Evolutionary conservation across 352 stramenopile genomes (phyloP).

Genomic region (Phytophthora cactorum): DNA sequence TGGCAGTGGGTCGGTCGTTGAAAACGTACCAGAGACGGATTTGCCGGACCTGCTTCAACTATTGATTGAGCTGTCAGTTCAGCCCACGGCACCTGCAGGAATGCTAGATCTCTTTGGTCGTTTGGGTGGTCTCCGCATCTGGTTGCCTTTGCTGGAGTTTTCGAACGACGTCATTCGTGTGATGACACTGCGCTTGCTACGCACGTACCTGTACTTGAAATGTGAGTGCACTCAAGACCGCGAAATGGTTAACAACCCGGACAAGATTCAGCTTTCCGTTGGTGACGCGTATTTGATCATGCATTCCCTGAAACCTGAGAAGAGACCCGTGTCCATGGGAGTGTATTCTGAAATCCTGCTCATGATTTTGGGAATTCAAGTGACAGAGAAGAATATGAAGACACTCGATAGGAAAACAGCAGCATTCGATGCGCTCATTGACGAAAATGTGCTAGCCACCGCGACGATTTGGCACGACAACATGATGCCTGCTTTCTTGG

Average conservation of each 20-base stretch:
- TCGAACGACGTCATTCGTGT: slow-evolving; percentile 74
- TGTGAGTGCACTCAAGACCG: slow-evolving; percentile 69
- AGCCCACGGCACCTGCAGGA: slow-evolving; percentile 69
- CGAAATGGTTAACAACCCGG: slow-evolving; percentile 65
- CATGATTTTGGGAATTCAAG: slow-evolving; percentile 75
- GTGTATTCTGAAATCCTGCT: slow-evolving; percentile 85
- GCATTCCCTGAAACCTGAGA: slow-evolving; percentile 72
- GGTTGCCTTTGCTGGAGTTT: slow-evolving; percentile 82
- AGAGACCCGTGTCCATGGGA: slow-evolving; percentile 73
- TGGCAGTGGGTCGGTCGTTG: slow-evolving; percentile 61
- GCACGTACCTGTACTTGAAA: slow-evolving; percentile 83
- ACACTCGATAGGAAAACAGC: slow-evolving; percentile 53
- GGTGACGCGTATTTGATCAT: slow-evolving; percentile 85
- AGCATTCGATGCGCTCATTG: slow-evolving; percentile 56
- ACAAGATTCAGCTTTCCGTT: slow-evolving; percentile 83
- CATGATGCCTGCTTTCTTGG: slow-evolving; percentile 73
- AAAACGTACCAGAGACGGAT: slow-evolving; percentile 78
- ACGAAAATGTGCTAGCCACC: slow-evolving; percentile 54
- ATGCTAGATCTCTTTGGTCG: slow-evolving; percentile 80
- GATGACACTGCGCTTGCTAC: slow-evolving; percentile 81
- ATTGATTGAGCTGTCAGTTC: slow-evolving; percentile 79
- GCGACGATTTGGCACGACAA: slow-evolving; percentile 72
- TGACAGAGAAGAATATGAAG: slow-evolving; percentile 64
- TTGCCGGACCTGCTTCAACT: slow-evolving; percentile 80
- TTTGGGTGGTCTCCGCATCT: slow-evolving; percentile 81